phyloP scores from a whole-genome alignment of 139 green algal species.

The Chlamydomonas applanata region DNA sequence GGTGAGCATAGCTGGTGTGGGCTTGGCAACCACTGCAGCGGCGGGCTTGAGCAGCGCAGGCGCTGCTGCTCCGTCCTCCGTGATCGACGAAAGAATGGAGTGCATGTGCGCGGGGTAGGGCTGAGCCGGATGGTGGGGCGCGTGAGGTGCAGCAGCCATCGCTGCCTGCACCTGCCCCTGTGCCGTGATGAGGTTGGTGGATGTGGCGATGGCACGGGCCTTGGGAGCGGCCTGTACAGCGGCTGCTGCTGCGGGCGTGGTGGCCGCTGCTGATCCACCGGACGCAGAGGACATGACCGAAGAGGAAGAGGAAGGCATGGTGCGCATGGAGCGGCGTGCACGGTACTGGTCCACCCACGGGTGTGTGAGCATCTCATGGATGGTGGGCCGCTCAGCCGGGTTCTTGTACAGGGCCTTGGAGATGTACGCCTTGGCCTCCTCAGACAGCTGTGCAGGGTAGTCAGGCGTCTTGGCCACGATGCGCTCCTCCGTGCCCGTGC shows the following conservation, averaged over 20 bases:
- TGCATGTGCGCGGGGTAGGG: not conserved
- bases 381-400: slow-evolving; percentile 35
- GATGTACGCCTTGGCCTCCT: slow-evolving; percentile 43
- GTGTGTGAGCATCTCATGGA: slow-evolving; percentile 54
- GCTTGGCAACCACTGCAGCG: not conserved
- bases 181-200: slow-evolving; percentile 8
- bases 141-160: not conserved
- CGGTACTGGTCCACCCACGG: slow-evolving; percentile 51
- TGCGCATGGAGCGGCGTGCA: slow-evolving; percentile 38
- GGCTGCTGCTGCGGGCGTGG: not conserved
- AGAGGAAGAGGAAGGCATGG: not conserved
- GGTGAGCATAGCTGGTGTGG: not conserved
- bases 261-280: not conserved
- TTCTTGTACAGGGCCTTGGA: slow-evolving; percentile 45
- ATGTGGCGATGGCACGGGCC: not conserved
- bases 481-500: slow-evolving; percentile 45
- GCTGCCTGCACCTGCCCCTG: not conserved
- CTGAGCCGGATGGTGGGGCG: not conserved
- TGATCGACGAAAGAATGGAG: not conserved
- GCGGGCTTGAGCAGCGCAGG: not conserved
- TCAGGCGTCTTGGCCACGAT: slow-evolving; percentile 33
- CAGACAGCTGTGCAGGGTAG: slow-evolving; percentile 29
- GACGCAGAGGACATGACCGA: slow-evolving; percentile 7
- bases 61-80: not conserved
- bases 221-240: not conserved